Base-by-base conservation (phyloP, 345 rosid genomes). In the Salix viminalis region DNA sequence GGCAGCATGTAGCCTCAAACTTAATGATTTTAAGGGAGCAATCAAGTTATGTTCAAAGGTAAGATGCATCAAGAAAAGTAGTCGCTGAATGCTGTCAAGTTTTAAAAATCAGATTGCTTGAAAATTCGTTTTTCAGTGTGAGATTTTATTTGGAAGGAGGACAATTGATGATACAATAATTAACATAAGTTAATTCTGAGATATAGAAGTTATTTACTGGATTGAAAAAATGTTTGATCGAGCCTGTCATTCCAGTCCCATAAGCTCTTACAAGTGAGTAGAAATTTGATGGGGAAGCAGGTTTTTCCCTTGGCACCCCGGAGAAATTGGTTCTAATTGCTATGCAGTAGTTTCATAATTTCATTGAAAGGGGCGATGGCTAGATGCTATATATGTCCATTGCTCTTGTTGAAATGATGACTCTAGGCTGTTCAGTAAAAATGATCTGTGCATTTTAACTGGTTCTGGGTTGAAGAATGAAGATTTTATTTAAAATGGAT, bases 1-100 rank as follows among this genome's bases (percentile, higher is more conserved):
- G 79, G 92, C 92, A 60, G 92, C 90, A 62, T 89, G 90, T 84
- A 36, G 87, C 81, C 88, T 89, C 77, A 89, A 85, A 78, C 82
- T 85, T 50, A 75, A 82, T 65, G 81, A 87, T 69, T 87, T 82
- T 74, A 84, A 52, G 79, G 89, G 21, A 85, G 86, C 87, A 52
- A 85, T 87, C 70, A 79, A 66, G 19, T 77, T 87, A 58, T 89
- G 89, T 70, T 89, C 89, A 72, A 85, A 86, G 87, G 90, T 89
- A 71, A 32, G 75, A 37, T 41, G 34, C 52, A 14, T 37, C 78
- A 48, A 48, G 30, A 28, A 58, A 50, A 52, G 14, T 26, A 58
- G 3, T 46, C 5, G 21, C 19, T 19, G 24, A n/a, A 48, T 44
- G 24, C 48, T 28, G 52, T 46, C 16, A 46, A 14, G 14, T 56